These are phyloP conservation scores for Xylaria grammica DNA, from an alignment of 495 filamentous ascomycete genomes.

Conservation along the genomic window DNA sequence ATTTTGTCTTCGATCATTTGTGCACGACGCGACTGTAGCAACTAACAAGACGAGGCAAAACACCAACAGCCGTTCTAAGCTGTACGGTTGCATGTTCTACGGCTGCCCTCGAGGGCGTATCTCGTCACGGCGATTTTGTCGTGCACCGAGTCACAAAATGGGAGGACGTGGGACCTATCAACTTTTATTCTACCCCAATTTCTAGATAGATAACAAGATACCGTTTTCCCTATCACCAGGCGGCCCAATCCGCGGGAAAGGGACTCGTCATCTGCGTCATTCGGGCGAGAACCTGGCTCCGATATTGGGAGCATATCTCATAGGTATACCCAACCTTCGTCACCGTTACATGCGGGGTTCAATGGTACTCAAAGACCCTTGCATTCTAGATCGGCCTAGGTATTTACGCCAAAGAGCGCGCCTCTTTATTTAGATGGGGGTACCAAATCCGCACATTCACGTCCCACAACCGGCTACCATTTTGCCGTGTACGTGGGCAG, in stretches of 20 bases:
- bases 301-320: background rate
- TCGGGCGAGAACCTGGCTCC: background rate
- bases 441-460: too few relatives aligned
- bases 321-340: background rate
- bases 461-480: too few relatives aligned
- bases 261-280: background rate
- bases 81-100: conserved; percentile 5
- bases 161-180: background rate
- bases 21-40: background rate
- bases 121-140: background rate
- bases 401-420: too few relatives aligned
- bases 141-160: background rate
- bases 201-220: background rate
- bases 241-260: too few relatives aligned
- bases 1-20: conserved; percentile 13
- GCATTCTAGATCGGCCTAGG: background rate
- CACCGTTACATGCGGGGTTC: conserved; percentile 6
- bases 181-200: conserved; percentile 10
- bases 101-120: background rate
- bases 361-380: background rate
- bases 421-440: too few relatives aligned
- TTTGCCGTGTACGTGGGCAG: too few relatives aligned
- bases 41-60: conserved; percentile 10
- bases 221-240: background rate
- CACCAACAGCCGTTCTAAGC: background rate